These are phyloP conservation scores for Candida tibetensis DNA, from an alignment of 805 yeast species.

Conservation along the genomic window DNA sequence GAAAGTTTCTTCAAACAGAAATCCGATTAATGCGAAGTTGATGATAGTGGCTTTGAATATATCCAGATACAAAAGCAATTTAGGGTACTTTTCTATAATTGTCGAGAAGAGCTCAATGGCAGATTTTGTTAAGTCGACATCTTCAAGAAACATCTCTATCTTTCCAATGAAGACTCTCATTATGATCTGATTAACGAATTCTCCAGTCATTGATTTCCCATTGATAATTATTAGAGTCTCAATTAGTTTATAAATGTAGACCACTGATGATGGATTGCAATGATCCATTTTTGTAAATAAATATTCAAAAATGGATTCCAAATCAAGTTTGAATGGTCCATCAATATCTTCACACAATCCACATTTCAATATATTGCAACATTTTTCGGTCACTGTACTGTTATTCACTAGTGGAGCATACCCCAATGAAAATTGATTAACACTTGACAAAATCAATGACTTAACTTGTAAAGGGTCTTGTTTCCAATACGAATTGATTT, in stretches of 20 bases:
- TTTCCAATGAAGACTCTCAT: conserved; percentile 36
- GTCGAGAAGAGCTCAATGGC: conserved; percentile 51
- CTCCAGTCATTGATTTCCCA: conserved; percentile 26
- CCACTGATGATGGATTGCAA: conserved; percentile 34
- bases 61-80: conserved; percentile 38
- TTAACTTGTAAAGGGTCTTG: conserved; percentile 48
- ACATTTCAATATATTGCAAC: conserved; percentile 57
- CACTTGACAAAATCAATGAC: conserved; percentile 35
- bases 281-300: conserved; percentile 29
- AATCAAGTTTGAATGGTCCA: conserved; percentile 63
- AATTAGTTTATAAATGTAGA: conserved; percentile 44
- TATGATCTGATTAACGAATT: conserved; percentile 35
- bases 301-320: conserved; percentile 27
- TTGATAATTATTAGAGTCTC: conserved; percentile 44
- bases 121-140: conserved; percentile 59
- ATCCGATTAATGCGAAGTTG: conserved; percentile 33
- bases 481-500: conserved; percentile 41
- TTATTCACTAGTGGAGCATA: conserved; percentile 38
- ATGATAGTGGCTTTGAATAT: conserved; percentile 21
- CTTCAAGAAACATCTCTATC: conserved; percentile 38
- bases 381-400: conserved; percentile 55
- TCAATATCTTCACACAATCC: conserved; percentile 62
- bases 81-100: conserved; percentile 49
- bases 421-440: conserved; percentile 43
- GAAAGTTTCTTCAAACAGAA: conserved; percentile 51